Base-by-base conservation (phyloP, 176 grass and related monocot species). In the Triticum dicoccoides region DNA sequence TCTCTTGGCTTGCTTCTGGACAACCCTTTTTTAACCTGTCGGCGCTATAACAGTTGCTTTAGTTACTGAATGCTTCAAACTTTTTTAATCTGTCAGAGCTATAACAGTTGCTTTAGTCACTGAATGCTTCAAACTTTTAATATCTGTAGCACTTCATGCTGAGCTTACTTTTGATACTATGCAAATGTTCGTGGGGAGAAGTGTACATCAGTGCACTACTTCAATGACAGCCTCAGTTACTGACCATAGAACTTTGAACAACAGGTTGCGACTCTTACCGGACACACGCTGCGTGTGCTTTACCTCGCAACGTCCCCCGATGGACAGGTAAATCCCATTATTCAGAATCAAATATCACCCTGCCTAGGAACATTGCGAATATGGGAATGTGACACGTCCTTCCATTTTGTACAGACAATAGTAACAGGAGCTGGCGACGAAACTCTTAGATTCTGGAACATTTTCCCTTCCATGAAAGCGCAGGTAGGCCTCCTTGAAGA, bases 361-460 rank as follows among this genome's bases (percentile, higher is more conserved):
- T 38, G 25, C 11, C 10, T 33, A 20, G 8, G 17, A 20, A 37
- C 15, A 69, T 58, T 58, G 52, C 1, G 8, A 86, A 70, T 23
- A 65, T 32, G 35, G 54, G 8, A 27, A 34, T 45, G 65, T 85
- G 21, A 44, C 70, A 6, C 11, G 0, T 76, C 21, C 11, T 84
- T 68, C 61, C 24, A 51, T 81, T 83, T 95, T 94, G 65, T 80
- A 90, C 85, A 98, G 94, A 96, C 94, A 29, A 92, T 98, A 90
- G 97, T 96, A 78, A 98, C 97, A 20, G 97, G 94, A 73, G 97
- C 97, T 0, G 94, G 97, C 0, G 97, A 98, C 2, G 97, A 98
- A 85, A 98, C 97, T 59, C 86, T 98, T 11, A 88, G 97, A 82
- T 99, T 98, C 78, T 99, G 94, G 94, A 99, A 96, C 82, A 91